These are phyloP conservation scores for Tricholoma furcatifolium DNA, from an alignment of 768 basidiomycete species.

Conservation along the genomic window DNA sequence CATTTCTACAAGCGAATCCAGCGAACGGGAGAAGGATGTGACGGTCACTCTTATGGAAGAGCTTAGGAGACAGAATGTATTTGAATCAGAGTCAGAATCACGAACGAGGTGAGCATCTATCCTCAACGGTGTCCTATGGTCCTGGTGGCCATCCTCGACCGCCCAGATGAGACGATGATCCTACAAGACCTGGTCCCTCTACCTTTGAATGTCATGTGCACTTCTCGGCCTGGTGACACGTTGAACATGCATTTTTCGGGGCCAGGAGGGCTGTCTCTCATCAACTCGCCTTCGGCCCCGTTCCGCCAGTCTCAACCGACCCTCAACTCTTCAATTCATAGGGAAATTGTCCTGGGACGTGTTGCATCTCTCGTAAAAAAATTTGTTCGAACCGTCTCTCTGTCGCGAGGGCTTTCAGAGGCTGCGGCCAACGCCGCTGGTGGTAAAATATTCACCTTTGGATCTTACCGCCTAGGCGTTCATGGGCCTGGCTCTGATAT, in stretches of 20 bases:
- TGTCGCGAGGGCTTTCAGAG: constrained; percentile 83
- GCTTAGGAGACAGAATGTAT: constrained; percentile 78
- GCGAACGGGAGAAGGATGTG: constrained; percentile 77
- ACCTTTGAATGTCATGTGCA: neutral
- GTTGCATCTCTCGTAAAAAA: constrained; percentile 88
- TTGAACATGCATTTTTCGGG: constrained; percentile 2
- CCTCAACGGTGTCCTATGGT: constrained; percentile 9
- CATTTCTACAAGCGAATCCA: constrained; percentile 76
- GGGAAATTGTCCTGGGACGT: constrained; percentile 91
- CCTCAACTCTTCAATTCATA: constrained; percentile 33
- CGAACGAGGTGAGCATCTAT: constrained; percentile 70
- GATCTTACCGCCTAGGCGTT: constrained; percentile 96
- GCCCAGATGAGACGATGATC: constrained; percentile 10
- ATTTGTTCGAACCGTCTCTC: constrained; percentile 83
- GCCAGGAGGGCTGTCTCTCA: constrained; percentile 10
- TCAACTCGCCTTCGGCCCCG: constrained; percentile 4
- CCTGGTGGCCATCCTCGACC: constrained; percentile 8
- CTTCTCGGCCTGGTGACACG: constrained; percentile 3
- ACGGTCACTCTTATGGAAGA: constrained; percentile 88
- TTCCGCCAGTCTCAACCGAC: constrained; percentile 7
- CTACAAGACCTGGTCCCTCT: constrained; percentile 7
- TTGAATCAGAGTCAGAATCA: constrained; percentile 88
- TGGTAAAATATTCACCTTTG: constrained; percentile 99
- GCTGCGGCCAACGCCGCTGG: constrained; percentile 86
- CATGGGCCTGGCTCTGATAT: constrained; percentile 97